Base-by-base conservation (phyloP, 2,329 filamentous ascomycete species). In the Onygenales sp. region DNA sequence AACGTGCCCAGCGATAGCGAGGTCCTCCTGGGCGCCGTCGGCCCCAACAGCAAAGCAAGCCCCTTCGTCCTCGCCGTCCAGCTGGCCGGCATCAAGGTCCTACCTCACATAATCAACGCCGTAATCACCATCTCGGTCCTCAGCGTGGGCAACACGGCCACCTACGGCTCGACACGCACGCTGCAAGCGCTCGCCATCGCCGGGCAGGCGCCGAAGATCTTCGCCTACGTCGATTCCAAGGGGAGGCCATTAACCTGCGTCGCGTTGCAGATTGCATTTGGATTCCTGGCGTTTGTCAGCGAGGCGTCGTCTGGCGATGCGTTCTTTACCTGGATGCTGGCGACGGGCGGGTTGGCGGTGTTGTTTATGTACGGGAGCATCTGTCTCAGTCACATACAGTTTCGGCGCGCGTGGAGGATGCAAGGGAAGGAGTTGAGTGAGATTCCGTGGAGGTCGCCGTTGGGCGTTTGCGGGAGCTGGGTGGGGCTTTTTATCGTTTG, bases 181-280 rank as follows among this genome's bases (percentile, higher is more conserved):
- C 69, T 92, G 2, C 71, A 90, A 0, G 89, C 83, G 71, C 87
- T 91, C 82, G 84, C 85, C 0, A 83, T 87, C 60, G 82, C 82
- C 43, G 76, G 80, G 48, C 87, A 86, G 66, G 87, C 87, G 0
- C 87, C 87, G 0, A 71, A 69, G 14, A 78, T 91, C 60, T 74
- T 91, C 2, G 84, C 83, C 43, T 81, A 78, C 66, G 87, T 86
- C 2, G 82, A 85, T 65, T 72, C 71, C 27, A 76, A 80, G 13
- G 87, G 87, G 32, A 76, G 80, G 0, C 78, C 78, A 4, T 74
- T 88, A 47, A 85, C 86, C 14, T 89, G 89, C 58, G 70, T 83
- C 1, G 85, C 86, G 54, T 86, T 72, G 14, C 66, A 72, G 33
- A 62, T 71, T 13, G 35, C 61, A 36, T 66, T 75, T 45, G 53